These are phyloP conservation scores for Cercospora citrullina DNA, from an alignment of 2,329 filamentous ascomycete genomes.

Conservation along the genomic window DNA sequence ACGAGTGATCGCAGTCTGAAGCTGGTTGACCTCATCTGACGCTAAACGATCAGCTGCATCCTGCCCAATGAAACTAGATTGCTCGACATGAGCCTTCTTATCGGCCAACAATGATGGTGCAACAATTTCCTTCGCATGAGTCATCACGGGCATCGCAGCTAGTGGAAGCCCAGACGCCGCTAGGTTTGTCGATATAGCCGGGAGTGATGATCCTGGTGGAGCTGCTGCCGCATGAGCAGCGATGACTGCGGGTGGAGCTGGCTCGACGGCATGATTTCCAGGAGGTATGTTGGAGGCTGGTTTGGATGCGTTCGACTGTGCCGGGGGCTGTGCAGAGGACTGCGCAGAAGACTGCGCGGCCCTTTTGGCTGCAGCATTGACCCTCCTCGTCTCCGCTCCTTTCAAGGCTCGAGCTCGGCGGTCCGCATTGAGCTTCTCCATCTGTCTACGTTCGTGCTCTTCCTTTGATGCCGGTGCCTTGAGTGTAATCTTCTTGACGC, in stretches of 20 bases:
- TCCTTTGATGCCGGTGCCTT: conserved; percentile 57
- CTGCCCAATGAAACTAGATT: background rate
- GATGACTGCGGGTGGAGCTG: background rate
- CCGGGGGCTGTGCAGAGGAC: background rate
- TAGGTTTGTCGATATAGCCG: background rate
- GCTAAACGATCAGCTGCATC: background rate
- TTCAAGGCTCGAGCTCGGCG: conserved; percentile 36
- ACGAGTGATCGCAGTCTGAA: background rate
- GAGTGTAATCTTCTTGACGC: conserved; percentile 59
- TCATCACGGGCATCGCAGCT: background rate
- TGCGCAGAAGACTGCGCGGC: conserved; percentile 24
- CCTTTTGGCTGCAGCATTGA: conserved; percentile 39
- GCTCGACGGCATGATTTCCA: background rate
- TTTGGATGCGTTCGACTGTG: background rate
- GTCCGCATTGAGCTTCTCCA: conserved; percentile 49
- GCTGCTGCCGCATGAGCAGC: background rate
- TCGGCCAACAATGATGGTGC: background rate
- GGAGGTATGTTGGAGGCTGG: background rate
- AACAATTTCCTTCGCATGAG: background rate
- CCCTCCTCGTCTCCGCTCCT: conserved; percentile 36
- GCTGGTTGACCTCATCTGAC: background rate
- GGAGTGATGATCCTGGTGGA: background rate
- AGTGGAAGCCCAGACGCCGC: background rate
- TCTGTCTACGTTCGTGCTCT: conserved; percentile 51
- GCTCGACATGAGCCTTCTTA: background rate